phyloP scores from a whole-genome alignment of 1,284 basidiomycete genomes.

The Puccinia coronata region DNA sequence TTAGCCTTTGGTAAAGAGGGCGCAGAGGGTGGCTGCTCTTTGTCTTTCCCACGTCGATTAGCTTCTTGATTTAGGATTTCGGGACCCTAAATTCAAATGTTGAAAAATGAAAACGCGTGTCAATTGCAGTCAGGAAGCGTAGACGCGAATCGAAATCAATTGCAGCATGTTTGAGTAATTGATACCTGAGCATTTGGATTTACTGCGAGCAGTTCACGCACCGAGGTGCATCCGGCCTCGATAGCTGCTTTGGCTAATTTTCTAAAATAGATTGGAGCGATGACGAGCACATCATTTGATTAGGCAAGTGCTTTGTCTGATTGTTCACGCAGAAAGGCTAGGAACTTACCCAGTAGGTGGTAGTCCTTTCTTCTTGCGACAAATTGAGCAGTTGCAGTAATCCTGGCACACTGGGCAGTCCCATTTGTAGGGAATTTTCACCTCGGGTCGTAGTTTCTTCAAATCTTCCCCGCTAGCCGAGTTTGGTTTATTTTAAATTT shows the following conservation, averaged over 20 bases:
- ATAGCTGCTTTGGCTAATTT: constrained; percentile 29
- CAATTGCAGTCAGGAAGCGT: neutral
- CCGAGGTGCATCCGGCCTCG: constrained; percentile 38
- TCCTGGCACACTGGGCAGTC: constrained; percentile 47
- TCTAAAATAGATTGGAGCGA: neutral
- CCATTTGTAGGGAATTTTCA: constrained; percentile 27
- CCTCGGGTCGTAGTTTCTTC: constrained; percentile 21
- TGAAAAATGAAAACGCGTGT: constrained; percentile 1
- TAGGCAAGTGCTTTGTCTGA: neutral
- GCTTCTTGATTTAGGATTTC: constrained; percentile 35
- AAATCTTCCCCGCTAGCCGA: constrained; percentile 39
- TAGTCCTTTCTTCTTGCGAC: constrained; percentile 49
- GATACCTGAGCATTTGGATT: constrained; percentile 44
- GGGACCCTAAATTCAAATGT: constrained; percentile 15
- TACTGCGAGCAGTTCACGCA: constrained; percentile 40
- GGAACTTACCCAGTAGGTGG: constrained; percentile 44
- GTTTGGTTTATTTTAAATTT: constrained; percentile 1
- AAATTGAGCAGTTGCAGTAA: constrained; percentile 49
- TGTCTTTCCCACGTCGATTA: constrained; percentile 30
- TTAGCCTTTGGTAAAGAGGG: neutral
- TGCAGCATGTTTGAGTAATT: neutral
- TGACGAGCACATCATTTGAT: neutral
- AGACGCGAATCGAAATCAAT: neutral
- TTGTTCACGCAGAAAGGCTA: neutral
- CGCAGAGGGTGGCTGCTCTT: neutral